These are phyloP conservation scores for Diutina pseudorugosa DNA, from an alignment of 1,139 yeast species.

Conservation along the genomic window DNA sequence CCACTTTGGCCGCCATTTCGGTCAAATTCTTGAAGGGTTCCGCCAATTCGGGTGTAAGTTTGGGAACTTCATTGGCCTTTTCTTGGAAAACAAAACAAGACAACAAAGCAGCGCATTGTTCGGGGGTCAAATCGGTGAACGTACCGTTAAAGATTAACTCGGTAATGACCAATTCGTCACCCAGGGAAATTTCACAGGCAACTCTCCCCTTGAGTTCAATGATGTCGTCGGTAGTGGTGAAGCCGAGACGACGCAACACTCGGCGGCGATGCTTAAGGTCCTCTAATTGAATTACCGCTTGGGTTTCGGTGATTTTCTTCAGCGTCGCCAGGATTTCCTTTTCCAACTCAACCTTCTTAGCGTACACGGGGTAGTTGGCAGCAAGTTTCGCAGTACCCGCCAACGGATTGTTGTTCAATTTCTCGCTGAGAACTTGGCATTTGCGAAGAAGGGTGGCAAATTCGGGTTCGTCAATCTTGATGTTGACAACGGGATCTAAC, in stretches of 20 bases:
- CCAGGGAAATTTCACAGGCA: conserved; percentile 94
- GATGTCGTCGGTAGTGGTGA: conserved; percentile 71
- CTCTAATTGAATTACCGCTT: conserved; percentile 85
- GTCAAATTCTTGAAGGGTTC: conserved; percentile 82
- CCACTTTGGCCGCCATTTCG: conserved; percentile 84
- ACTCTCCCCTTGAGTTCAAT: conserved; percentile 93
- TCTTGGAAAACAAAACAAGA: conserved; percentile 97
- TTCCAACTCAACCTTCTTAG: conserved; percentile 50
- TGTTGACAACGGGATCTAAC: conserved; percentile 80
- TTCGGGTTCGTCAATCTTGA: conserved; percentile 79
- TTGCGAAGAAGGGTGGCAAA: conserved; percentile 62
- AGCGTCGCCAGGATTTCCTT: conserved; percentile 49
- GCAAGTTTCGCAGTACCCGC: conserved; percentile 50
- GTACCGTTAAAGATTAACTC: conserved; percentile 87
- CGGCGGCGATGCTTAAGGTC: conserved; percentile 88
- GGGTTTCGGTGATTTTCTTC: conserved; percentile 66
- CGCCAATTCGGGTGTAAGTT: conserved; percentile 74
- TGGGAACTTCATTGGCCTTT: conserved; percentile 78
- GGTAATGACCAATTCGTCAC: conserved; percentile 80
- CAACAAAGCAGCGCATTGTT: conserved; percentile 82
- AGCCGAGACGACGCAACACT: conserved; percentile 72
- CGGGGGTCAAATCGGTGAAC: conserved; percentile 75
- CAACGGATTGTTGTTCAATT: conserved; percentile 59
- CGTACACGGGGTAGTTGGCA: conserved; percentile 52
- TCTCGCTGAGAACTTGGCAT: conserved; percentile 70